Base-by-base conservation (phyloP, 179 eudicot species). In the Silene noctiflora region DNA sequence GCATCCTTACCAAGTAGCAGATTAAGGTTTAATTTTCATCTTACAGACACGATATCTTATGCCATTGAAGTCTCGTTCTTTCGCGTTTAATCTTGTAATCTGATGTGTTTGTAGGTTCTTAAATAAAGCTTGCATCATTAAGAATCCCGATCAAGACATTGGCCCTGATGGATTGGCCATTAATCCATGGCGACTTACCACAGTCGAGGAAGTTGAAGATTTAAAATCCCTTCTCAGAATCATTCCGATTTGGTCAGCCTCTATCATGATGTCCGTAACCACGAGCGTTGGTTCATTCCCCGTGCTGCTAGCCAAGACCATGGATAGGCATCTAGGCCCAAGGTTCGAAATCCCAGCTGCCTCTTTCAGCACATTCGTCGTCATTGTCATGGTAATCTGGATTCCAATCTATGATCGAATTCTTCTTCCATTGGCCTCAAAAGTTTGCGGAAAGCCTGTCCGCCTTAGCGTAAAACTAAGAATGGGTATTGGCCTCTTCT, bases 111-210 rank as follows among this genome's bases (percentile, higher is more conserved):
- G 44, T 67, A 93, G 98, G 87, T 90, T 79, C 81, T 80, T 93
- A 78, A 93, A 91, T 65, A 90, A 90, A 84, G 95, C 97, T n/a
- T 93, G 98, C 83, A 83, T 86, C 53, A 85, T 91, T 69, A 69
- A 73, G 67, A 81, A 85, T 61, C 80, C 91, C 0, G 84, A 79
- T 27, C 73, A 80, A 39, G 94, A 93, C 68, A 72, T 89, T 44
- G 85, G 77, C 68, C 74, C 82, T 11, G 81, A 83, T 31, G 92
- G 94, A 67, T 60, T 77, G 64, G 80, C 94, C 14, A 74, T 74
- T 17, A 82, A 86, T 35, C 91, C 85, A 3, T 90, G 95, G 91
- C 82, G 78, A 22, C 87, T 91, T 27, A 86, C 91, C 86, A 83
- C 90, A 0, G 87, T 91, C 4, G 90, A 91, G 59, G 90, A 91